phyloP scores from a whole-genome alignment of 495 filamentous ascomycete species.

The Talaromyces thailandensis region DNA sequence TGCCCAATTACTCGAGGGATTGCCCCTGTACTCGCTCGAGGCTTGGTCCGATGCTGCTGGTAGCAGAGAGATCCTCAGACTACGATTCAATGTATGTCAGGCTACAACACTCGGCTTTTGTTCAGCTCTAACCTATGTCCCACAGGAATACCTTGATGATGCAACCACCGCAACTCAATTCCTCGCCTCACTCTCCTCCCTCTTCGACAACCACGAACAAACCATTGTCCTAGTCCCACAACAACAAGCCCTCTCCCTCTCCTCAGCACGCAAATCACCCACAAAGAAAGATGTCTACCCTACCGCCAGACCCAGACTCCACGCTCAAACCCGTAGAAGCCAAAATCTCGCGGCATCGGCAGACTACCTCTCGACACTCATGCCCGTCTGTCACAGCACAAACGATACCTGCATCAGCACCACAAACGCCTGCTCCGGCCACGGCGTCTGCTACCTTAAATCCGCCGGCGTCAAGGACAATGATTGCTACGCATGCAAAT shows the following conservation, averaged over 20 bases:
- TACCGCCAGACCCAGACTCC: background rate
- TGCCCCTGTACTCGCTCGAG: background rate
- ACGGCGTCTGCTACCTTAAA: slow-evolving; percentile 61
- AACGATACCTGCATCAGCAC: slow-evolving; percentile 47
- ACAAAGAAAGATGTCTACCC: background rate
- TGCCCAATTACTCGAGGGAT: background rate
- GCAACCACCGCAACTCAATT: background rate
- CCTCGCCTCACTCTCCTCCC: background rate
- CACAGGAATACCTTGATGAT: background rate
- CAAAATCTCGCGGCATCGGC: background rate
- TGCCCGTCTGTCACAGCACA: slow-evolving; percentile 52
- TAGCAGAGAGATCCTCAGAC: background rate
- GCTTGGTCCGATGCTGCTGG: slow-evolving; percentile 1
- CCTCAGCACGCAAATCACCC: background rate
- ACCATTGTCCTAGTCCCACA: background rate
- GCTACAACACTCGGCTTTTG: background rate
- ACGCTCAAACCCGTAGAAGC: background rate
- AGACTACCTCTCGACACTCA: slow-evolving; percentile 14
- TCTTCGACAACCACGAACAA: background rate
- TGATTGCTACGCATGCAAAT: slow-evolving; percentile 71
- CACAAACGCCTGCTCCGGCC: slow-evolving; percentile 68
- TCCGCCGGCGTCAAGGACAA: slow-evolving; percentile 31
- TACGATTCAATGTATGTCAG: background rate
- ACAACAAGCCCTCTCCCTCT: background rate
- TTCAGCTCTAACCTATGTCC: background rate